phyloP scores from a whole-genome alignment of 208 protist species.

The Novymonas esmeraldas region DNA sequence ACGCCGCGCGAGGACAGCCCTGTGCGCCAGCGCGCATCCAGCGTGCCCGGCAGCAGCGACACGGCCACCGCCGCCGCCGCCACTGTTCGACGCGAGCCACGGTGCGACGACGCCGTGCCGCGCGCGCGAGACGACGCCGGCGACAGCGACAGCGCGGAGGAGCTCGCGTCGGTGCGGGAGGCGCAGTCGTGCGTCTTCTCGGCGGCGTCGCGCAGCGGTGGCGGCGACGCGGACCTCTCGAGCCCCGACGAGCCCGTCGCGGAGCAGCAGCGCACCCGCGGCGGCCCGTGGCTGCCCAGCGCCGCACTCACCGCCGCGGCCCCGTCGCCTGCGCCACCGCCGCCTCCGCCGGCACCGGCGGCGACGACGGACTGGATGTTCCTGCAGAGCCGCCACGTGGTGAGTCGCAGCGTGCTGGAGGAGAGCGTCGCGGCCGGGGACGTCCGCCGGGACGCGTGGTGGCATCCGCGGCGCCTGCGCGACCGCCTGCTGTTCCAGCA shows the following conservation, averaged over 20 bases:
- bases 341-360: not conserved
- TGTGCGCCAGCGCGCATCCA: no score
- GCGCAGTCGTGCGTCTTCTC: not conserved
- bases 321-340: not conserved
- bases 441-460: conserved; percentile 2
- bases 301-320: not conserved
- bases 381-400: conserved; percentile 13
- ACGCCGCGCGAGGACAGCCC: no score
- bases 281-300: not conserved
- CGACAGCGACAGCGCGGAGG: conserved; percentile 7
- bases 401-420: conserved; percentile 13
- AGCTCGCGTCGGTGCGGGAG: not conserved
- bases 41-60: no score
- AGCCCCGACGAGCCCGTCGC: not conserved
- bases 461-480: conserved; percentile 12
- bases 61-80: no score
- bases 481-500: conserved; percentile 14
- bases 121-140: not conserved
- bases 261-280: not conserved
- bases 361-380: conserved; percentile 12
- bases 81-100: no score
- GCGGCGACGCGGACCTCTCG: not conserved
- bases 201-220: not conserved
- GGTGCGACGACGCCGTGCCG: not conserved
- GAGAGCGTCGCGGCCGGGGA: conserved; percentile 4